phyloP scores from a whole-genome alignment of 441 rosid species.

The Aleurites moluccanus region DNA sequence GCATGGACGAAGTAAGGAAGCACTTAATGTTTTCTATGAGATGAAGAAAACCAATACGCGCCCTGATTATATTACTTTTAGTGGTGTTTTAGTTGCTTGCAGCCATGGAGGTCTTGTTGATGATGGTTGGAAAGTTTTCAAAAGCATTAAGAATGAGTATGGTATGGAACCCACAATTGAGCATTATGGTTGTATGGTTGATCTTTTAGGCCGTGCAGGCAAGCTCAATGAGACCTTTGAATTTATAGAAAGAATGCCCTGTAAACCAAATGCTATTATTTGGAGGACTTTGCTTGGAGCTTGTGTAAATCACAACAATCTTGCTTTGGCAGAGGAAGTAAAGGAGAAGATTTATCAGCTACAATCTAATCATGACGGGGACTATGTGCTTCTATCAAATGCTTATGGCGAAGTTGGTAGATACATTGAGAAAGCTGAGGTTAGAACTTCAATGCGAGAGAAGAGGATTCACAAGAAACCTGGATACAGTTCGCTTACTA shows the following conservation, averaged over 20 bases:
- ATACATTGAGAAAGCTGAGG: constrained; percentile 41
- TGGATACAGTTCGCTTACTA: constrained; percentile 62
- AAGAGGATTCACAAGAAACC: constrained; percentile 65
- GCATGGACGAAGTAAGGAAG: constrained; percentile 63
- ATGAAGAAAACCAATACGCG: constrained; percentile 50
- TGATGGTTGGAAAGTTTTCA: constrained; percentile 53
- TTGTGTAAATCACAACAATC: constrained; percentile 63
- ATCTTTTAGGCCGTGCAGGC: constrained; percentile 83
- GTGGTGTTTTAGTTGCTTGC: constrained; percentile 67
- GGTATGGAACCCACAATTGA: constrained; percentile 56
- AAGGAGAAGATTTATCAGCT: constrained; percentile 43
- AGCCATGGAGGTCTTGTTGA: constrained; percentile 75
- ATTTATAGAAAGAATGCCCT: constrained; percentile 49
- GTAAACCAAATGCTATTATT: constrained; percentile 60
- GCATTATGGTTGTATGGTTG: constrained; percentile 78
- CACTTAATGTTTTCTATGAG: constrained; percentile 48
- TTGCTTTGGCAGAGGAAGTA: constrained; percentile 65
- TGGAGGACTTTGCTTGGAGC: constrained; percentile 91
- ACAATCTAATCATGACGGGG: constrained; percentile 68
- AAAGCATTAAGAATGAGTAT: constrained; percentile 44
- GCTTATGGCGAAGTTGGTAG: constrained; percentile 50
- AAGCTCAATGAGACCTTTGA: constrained; percentile 51
- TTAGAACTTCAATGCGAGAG: constrained; percentile 64
- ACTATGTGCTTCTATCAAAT: constrained; percentile 76
- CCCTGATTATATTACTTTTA: constrained; percentile 67